Percentiles rank a stretch among this genome's conserved stretches.
Evolutionary conservation across 148 eudicot species (phyloP).

Genomic region (Vaccinium myrtillus): DNA sequence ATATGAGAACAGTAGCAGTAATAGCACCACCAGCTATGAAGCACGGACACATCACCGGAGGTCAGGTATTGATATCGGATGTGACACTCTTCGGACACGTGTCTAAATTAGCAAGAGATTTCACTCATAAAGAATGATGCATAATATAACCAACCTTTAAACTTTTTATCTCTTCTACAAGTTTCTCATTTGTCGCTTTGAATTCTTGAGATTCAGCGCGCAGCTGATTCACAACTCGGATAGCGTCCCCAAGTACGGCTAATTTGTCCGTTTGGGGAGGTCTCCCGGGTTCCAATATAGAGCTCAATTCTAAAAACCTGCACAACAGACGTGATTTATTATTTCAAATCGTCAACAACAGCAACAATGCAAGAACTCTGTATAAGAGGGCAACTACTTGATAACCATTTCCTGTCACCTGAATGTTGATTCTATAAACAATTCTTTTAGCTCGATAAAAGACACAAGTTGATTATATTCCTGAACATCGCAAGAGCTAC

Average conservation of each 20-base stretch:
- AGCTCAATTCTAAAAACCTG: slow-evolving; percentile 77
- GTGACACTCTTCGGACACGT: neutral
- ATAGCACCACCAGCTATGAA: neutral
- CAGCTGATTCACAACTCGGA: slow-evolving; percentile 62
- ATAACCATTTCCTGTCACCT: neutral
- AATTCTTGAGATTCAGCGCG: slow-evolving; percentile 53
- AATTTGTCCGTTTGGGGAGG: slow-evolving; percentile 73
- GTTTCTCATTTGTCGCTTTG: slow-evolving; percentile 60
- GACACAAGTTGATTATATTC: neutral
- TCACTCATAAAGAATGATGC: neutral
- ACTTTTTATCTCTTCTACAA: slow-evolving; percentile 70
- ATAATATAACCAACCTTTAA: slow-evolving; percentile 58
- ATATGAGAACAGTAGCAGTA: neutral
- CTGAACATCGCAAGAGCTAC: neutral
- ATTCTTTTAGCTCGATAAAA: neutral
- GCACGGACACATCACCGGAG: neutral
- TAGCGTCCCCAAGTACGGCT: slow-evolving; percentile 74
- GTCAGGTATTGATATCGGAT: neutral
- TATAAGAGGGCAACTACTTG: neutral
- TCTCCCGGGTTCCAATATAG: slow-evolving; percentile 71
- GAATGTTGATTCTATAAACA: neutral
- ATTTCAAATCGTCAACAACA: neutral
- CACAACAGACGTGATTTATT: slow-evolving; percentile 12
- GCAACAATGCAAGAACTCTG: neutral
- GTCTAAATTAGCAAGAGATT: neutral